Conservation (phyloP, 345 rosid genomes). For the Lumnitzera littorea region DNA sequence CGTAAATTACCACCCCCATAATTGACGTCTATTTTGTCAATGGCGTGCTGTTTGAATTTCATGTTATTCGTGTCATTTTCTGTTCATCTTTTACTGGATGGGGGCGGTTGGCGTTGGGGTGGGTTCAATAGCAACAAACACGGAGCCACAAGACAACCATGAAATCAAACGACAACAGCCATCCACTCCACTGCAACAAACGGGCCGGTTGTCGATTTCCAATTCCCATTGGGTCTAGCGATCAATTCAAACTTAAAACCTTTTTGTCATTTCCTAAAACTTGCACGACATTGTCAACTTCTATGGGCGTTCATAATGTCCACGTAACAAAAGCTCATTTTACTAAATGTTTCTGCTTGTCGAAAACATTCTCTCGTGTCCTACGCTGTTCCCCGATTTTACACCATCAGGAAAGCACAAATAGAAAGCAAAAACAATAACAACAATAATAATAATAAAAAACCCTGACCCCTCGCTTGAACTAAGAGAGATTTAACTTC, state of each 20-base stretch:
- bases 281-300: neutral
- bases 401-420: too few species aligned
- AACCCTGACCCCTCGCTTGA: too few species aligned
- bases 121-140: constrained; percentile 18
- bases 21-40: too few species aligned
- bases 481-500: neutral
- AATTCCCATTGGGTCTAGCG: too few species aligned
- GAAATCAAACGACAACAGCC: constrained; percentile 25
- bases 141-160: constrained; percentile 21
- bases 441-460: too few species aligned
- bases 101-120: neutral
- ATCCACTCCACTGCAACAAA: constrained; percentile 5
- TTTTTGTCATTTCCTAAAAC: neutral
- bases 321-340: constrained; percentile 3
- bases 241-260: neutral
- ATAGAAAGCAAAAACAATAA: too few species aligned
- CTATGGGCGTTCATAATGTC: neutral
- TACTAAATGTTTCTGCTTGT: neutral
- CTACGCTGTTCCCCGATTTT: neutral
- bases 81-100: neutral
- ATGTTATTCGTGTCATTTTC: neutral
- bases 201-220: neutral
- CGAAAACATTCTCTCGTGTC: neutral
- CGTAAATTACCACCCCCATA: too few species aligned
- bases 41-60: constrained; percentile 1